Evolutionary conservation across 1,284 basidiomycete species (phyloP).

Genomic region (Waitea zeae): DNA sequence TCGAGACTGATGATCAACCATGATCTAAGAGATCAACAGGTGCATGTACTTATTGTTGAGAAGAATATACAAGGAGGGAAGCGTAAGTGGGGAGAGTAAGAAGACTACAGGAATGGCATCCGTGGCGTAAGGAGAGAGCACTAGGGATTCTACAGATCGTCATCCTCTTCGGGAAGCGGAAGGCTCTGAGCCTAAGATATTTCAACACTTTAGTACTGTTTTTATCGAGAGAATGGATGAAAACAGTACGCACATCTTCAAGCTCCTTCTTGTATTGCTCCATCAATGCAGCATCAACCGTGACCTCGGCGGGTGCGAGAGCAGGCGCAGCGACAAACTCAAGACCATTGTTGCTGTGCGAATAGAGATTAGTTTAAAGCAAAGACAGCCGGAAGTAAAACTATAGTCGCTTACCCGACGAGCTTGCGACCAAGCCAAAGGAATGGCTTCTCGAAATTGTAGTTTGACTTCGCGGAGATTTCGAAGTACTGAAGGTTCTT

Average conservation of each 20-base stretch:
- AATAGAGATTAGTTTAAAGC: constrained; percentile 1
- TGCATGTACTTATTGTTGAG: no score
- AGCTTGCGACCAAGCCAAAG: constrained; percentile 98
- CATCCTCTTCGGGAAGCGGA: constrained; percentile 69
- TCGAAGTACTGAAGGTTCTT: constrained; percentile 99
- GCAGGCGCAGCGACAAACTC: constrained; percentile 97
- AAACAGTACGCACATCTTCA: constrained; percentile 27
- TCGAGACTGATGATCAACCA: no score
- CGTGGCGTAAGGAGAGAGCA: no score
- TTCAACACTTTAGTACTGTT: constrained; percentile 2
- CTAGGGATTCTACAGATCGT: constrained; percentile 39
- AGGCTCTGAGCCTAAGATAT: constrained; percentile 46
- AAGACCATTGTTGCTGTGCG: constrained; percentile 59
- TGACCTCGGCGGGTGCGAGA: constrained; percentile 87
- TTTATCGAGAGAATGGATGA: background rate
- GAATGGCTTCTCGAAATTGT: constrained; percentile 99
- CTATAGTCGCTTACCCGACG: constrained; percentile 57
- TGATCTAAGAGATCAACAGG: no score
- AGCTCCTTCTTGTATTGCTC: constrained; percentile 74
- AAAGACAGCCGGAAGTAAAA: background rate
- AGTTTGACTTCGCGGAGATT: constrained; percentile 99
- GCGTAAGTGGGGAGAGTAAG: no score
- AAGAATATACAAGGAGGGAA: no score
- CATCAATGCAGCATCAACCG: constrained; percentile 73
- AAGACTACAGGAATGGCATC: no score